phyloP scores from a whole-genome alignment of 768 basidiomycete species.

The Mycena latifolia region DNA sequence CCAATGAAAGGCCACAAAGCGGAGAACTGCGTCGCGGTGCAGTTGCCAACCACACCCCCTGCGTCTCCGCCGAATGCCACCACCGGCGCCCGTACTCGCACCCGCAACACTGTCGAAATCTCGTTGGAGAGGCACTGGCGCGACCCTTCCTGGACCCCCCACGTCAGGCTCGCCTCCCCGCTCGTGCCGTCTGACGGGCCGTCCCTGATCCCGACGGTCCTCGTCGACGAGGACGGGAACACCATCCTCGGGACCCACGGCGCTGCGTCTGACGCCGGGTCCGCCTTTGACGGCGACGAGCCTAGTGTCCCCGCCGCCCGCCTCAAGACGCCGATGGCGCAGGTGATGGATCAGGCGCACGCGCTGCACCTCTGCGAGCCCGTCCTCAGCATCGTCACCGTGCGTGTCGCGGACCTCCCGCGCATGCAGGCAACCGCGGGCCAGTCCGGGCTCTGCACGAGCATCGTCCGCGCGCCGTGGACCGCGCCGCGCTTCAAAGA shows the following conservation, averaged over 20 bases:
- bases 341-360: conserved; percentile 35
- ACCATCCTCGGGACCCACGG: conserved; percentile 29
- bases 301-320: not conserved
- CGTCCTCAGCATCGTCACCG: conserved; percentile 33
- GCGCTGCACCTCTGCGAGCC: conserved; percentile 34
- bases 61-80: conserved; percentile 22
- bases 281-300: not conserved
- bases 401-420: conserved; percentile 31
- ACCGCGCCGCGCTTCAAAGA: conserved; percentile 32
- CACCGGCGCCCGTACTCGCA: conserved; percentile 1
- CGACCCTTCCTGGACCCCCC: conserved; percentile 26
- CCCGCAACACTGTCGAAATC: conserved; percentile 17
- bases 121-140: conserved; percentile 26
- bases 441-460: conserved; percentile 34
- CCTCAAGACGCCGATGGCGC: conserved; percentile 33
- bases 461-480: conserved; percentile 36
- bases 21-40: conserved; percentile 21
- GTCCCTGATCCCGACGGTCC: conserved; percentile 31
- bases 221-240: conserved; percentile 35
- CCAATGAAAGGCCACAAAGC: conserved; percentile 34
- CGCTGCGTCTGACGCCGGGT: conserved; percentile 1
- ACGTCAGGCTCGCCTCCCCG: not conserved
- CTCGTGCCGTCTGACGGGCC: conserved; percentile 6
- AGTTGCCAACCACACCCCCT: conserved; percentile 28
- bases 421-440: conserved; percentile 38